These are phyloP conservation scores for Adansonia madagascariensis DNA, from an alignment of 441 rosid genomes.

Conservation along the genomic window DNA sequence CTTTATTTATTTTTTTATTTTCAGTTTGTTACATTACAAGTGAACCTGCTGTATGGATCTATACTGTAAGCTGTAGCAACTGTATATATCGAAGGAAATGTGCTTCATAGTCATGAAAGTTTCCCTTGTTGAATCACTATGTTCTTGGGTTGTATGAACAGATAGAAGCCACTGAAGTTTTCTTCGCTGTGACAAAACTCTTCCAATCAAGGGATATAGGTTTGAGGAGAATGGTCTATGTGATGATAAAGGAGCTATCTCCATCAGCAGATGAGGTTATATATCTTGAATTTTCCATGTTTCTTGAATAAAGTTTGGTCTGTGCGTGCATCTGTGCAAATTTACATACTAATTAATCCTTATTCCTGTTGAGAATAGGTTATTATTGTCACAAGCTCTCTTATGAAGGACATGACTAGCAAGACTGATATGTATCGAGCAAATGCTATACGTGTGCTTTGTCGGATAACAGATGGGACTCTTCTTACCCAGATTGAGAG, in stretches of 20 bases:
- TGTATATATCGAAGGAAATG: slow-evolving; percentile 20
- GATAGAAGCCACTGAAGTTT: slow-evolving; percentile 92
- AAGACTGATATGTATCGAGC: slow-evolving; percentile 97
- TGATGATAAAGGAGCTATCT: slow-evolving; percentile 94
- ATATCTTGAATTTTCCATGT: slow-evolving; percentile 24
- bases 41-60: not conserved
- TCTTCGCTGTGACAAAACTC: slow-evolving; percentile 93
- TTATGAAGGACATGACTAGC: slow-evolving; percentile 99
- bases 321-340: slow-evolving; percentile 9
- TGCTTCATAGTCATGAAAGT: not conserved
- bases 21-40: not conserved
- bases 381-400: slow-evolving; percentile 95
- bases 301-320: not conserved
- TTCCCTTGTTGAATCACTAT: slow-evolving; percentile 12
- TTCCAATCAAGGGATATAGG: slow-evolving; percentile 90
- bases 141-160: slow-evolving; percentile 33
- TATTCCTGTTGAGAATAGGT: slow-evolving; percentile 49
- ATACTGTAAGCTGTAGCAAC: not conserved
- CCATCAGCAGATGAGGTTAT: slow-evolving; percentile 96
- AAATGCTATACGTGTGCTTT: slow-evolving; percentile 94
- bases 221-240: slow-evolving; percentile 95
- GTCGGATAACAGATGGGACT: slow-evolving; percentile 89
- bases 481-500: slow-evolving; percentile 94
- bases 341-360: slow-evolving; percentile 24
- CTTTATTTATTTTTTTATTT: not conserved